phyloP scores from a whole-genome alignment of 2,329 filamentous ascomycete genomes.

The Penicillium verrucosum region DNA sequence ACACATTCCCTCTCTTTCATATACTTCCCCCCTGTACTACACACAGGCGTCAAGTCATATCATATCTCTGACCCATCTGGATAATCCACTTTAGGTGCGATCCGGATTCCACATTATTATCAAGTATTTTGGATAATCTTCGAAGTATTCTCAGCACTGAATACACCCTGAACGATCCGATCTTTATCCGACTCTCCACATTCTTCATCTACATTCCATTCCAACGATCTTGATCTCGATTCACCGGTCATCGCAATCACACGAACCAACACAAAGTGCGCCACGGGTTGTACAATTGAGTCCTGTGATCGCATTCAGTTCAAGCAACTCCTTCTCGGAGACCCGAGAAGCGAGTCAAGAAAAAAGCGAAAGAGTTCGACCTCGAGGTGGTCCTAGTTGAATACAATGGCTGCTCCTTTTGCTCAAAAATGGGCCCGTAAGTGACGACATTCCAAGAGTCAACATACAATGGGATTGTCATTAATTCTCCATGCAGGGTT shows the following conservation, averaged over 20 bases:
- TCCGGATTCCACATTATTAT: constrained; percentile 14
- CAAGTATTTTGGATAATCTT: constrained; percentile 4
- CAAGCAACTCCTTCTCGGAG: constrained; percentile 39
- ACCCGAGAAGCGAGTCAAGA: constrained; percentile 39
- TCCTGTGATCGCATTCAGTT: constrained; percentile 5
- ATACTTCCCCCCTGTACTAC: constrained; percentile 16
- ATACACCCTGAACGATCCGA: constrained; percentile 5
- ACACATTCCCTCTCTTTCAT: constrained; percentile 26
- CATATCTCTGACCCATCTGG: constrained; percentile 25
- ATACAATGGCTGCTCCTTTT: constrained; percentile 32
- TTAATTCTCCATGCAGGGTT: constrained; percentile 44
- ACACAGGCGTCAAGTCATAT: constrained; percentile 15
- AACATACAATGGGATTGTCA: not conserved
- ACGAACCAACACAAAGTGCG: not conserved
- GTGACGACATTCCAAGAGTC: constrained; percentile 9
- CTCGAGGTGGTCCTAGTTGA: constrained; percentile 7
- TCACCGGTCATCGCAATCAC: not conserved
- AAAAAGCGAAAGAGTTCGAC: constrained; percentile 13
- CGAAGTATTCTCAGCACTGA: not conserved
- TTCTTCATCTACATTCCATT: constrained; percentile 31
- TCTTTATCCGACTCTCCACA: constrained; percentile 13
- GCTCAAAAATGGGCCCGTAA: constrained; percentile 36
- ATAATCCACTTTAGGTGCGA: constrained; percentile 22
- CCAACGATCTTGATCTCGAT: constrained; percentile 16
- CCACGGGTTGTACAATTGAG: not conserved